Percentiles rank a stretch among this genome's conserved stretches.
Conservation (phyloP, 495 filamentous ascomycete genomes). For the Trichoderma erinaceum region DNA sequence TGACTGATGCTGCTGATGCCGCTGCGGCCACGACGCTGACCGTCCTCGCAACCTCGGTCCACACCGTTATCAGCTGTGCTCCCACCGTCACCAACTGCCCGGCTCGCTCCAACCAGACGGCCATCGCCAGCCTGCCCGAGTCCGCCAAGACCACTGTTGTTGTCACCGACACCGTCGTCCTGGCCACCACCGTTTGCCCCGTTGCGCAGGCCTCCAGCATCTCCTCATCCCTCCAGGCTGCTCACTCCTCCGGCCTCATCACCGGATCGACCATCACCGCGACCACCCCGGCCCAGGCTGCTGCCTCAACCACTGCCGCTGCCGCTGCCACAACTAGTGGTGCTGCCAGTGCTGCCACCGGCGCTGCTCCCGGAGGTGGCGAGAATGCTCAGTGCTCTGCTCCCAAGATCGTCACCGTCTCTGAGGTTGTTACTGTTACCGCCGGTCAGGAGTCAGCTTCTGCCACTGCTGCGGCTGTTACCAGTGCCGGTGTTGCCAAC, state of each 20-base stretch:
- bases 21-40: conserved; percentile 38
- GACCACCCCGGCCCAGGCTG: conserved; percentile 1
- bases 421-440: conserved; percentile 12
- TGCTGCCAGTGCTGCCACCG: conserved; percentile 5
- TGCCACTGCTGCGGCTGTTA: conserved; percentile 3
- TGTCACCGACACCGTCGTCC: conserved; percentile 40
- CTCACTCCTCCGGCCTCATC: conserved; percentile 8
- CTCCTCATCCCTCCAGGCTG: conserved; percentile 19
- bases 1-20: conserved; percentile 14
- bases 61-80: conserved; percentile 54
- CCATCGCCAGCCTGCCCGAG: conserved; percentile 25
- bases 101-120: conserved; percentile 36
- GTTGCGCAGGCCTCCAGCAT: conserved; percentile 31
- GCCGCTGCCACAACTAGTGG: conserved; percentile 28
- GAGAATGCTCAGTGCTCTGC: conserved; percentile 19
- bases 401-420: conserved; percentile 21
- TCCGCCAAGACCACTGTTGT: conserved; percentile 30
- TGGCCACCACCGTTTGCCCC: conserved; percentile 43
- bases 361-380: not conserved
- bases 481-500: conserved; percentile 11
- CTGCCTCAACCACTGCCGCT: not conserved
- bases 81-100: conserved; percentile 61
- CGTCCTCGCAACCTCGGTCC: conserved; percentile 49
- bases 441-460: not conserved
- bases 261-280: not conserved